Conservation (phyloP, 2,329 filamentous ascomycete genomes). For the Dactylonectria estremocensis region DNA sequence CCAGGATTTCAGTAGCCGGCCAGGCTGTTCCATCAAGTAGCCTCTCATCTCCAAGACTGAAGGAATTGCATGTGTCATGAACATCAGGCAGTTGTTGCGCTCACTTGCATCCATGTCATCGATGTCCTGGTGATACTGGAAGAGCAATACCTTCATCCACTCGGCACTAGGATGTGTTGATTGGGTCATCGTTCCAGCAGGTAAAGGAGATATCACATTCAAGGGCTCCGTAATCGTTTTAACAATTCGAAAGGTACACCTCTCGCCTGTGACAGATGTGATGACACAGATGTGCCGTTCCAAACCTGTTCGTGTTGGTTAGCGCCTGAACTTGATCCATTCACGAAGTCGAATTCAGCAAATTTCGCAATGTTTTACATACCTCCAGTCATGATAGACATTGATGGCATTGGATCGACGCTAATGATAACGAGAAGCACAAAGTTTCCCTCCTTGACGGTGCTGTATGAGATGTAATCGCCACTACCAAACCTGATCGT, state of each 20-base stretch:
- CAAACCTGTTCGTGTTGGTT: constrained; percentile 17
- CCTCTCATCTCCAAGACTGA: constrained; percentile 70
- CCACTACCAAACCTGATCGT: constrained; percentile 30
- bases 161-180: constrained; percentile 10
- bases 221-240: constrained; percentile 17
- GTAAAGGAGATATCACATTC: neutral
- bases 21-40: constrained; percentile 60
- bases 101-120: constrained; percentile 35
- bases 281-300: constrained; percentile 41
- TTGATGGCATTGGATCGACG: neutral
- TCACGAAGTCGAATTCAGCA: neutral
- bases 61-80: constrained; percentile 73
- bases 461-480: constrained; percentile 35
- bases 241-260: constrained; percentile 35
- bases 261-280: constrained; percentile 16
- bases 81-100: constrained; percentile 50
- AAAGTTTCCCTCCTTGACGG: constrained; percentile 37
- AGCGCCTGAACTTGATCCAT: neutral
- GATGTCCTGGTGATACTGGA: constrained; percentile 44
- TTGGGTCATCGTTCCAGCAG: constrained; percentile 10
- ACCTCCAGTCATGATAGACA: constrained; percentile 31
- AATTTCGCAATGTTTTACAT: neutral
- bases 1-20: constrained; percentile 59
- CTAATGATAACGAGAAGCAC: constrained; percentile 36
- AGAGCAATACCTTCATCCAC: constrained; percentile 42